Evolutionary conservation across 1,284 basidiomycete genomes (phyloP).

Genomic region (Pterulicium gracile): DNA sequence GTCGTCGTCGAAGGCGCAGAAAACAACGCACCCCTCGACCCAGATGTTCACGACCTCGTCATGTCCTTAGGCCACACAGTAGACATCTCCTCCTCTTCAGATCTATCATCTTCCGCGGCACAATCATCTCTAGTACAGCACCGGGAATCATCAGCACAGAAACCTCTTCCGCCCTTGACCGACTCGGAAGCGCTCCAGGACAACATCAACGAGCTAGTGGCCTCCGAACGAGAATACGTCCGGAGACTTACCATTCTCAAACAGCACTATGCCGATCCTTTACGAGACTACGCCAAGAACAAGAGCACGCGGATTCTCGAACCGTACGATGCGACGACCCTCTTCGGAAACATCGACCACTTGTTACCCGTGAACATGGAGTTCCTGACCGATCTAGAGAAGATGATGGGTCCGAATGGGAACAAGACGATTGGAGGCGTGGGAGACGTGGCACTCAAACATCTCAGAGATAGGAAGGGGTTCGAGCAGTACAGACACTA

Average conservation of each 20-base stretch:
- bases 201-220: slow-evolving; percentile 66
- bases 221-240: slow-evolving; percentile 72
- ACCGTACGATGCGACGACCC: slow-evolving; percentile 81
- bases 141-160: slow-evolving; percentile 27
- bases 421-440: slow-evolving; percentile 49
- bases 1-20: slow-evolving; percentile 74
- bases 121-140: slow-evolving; percentile 5
- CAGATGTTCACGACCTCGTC: slow-evolving; percentile 72
- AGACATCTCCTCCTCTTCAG: slow-evolving; percentile 13
- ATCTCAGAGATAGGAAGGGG: slow-evolving; percentile 72
- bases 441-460: slow-evolving; percentile 78
- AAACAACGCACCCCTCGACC: slow-evolving; percentile 47
- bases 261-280: slow-evolving; percentile 80
- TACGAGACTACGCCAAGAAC: slow-evolving; percentile 75
- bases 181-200: slow-evolving; percentile 55
- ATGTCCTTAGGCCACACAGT: slow-evolving; percentile 62
- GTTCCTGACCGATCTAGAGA: slow-evolving; percentile 79
- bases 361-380: slow-evolving; percentile 82
- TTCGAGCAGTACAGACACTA: slow-evolving; percentile 91
- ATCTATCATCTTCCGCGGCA: slow-evolving; percentile 8
- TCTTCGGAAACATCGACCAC: slow-evolving; percentile 91
- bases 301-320: slow-evolving; percentile 83
- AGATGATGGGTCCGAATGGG: slow-evolving; percentile 54
- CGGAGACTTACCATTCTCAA: slow-evolving; percentile 66
- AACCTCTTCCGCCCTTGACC: slow-evolving; percentile 46